Percentiles rank a stretch among this genome's conserved stretches.
phyloP scores from a whole-genome alignment of 129 eudicot genomes.

The Arctium lappa region DNA sequence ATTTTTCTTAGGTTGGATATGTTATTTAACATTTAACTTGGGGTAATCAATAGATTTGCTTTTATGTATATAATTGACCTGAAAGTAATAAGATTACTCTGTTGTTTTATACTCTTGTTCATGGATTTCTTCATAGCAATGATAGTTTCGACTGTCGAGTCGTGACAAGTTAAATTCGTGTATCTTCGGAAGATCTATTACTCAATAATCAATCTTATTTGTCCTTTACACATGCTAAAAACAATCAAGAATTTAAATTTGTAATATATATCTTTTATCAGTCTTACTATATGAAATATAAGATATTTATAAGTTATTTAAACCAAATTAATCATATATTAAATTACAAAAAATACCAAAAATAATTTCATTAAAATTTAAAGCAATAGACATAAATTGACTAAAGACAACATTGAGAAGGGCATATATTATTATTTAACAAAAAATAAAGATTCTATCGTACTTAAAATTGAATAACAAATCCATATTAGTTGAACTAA shows the following conservation, averaged over 20 bases:
- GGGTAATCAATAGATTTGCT: neutral
- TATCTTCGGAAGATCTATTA: neutral
- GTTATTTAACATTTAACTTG: neutral
- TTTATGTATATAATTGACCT: neutral
- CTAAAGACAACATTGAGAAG: neutral
- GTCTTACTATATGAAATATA: neutral
- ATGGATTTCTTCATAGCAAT: neutral
- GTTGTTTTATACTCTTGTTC: neutral
- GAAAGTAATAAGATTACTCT: neutral
- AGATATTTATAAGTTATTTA: no score
- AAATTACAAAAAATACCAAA: neutral
- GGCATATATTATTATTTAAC: neutral
- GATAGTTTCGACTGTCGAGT: neutral
- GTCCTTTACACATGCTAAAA: neutral
- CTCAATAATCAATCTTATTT: no score
- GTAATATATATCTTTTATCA: neutral
- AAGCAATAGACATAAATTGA: neutral
- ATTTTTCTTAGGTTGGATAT: no score
- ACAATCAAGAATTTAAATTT: no score
- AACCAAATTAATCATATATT: neutral
- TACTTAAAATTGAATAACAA: neutral
- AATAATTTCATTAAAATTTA: neutral
- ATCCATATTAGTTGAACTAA: slow-evolving; percentile 20
- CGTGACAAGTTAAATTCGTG: neutral
- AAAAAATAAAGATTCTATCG: neutral